Evolutionary conservation across 768 basidiomycete species (phyloP), one percentile per base, ranked within the genome.

Genomic region (Lepiota subincarnata): DNA sequence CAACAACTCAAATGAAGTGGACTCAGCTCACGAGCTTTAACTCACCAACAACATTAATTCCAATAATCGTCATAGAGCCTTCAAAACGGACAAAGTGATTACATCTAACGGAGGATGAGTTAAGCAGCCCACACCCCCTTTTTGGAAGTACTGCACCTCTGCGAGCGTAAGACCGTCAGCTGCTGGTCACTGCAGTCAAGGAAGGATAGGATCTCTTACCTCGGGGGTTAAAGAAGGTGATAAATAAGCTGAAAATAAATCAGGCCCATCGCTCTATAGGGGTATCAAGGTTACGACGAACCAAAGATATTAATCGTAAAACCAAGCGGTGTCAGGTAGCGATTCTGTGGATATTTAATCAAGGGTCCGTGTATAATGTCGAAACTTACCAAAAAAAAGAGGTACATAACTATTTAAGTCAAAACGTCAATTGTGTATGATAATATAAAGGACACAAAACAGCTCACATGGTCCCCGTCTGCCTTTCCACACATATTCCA

Each of bases 301-400:
- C 75, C 80, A 50, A 67, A 75, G 12, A 83, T 60, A n/a, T n/a
- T n/a, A n/a, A n/a, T n/a, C 10, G 83, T 73, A 60, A 86, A 86
- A 1, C 80, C 82, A 3, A 85, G 66, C 0, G 83, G 83, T 0
- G 79, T 83, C 16, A 85, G 64, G 59, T 86, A 86, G n/a, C 84
- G 78, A 60, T 85, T 86, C 83, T 86, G 19, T 34, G 11, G 24
- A 26, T 16, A 34, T 31, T 31, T 31, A 52, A 16, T 26, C 8
- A 7, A 24, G 14, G 37, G 13, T 13, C 34, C 18, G 31, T 34
- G 20, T 20, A 18, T 18, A 24, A 11, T 13, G 26, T 35, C 14
- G 0, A 6, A 31, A 61, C 72, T 19, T 40, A 77, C 75, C 43
- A 77, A 57, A 12, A 77, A 61, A 55, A 78, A 77, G 5, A 77